A percentile compares a stretch with the other conserved stretches of the same genome.
Conservation (phyloP, 148 eudicot species). For the Camellia sinensis region DNA sequence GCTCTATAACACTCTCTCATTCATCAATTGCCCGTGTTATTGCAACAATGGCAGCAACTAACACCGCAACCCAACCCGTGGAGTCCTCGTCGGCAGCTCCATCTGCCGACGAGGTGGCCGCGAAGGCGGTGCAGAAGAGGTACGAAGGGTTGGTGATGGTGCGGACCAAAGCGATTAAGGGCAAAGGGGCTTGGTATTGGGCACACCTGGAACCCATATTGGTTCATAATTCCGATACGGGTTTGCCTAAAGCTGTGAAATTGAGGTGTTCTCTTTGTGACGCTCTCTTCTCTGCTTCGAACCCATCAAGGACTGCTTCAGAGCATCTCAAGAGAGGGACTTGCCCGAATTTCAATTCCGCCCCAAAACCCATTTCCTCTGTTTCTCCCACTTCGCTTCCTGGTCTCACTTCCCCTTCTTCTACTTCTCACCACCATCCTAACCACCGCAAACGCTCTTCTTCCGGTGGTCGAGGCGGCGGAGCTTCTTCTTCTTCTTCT, state of each 20-base stretch:
- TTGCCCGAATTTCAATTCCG: conserved; percentile 66
- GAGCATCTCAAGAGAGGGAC: conserved; percentile 91
- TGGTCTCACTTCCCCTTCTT: conserved; percentile 14
- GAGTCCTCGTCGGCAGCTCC: conserved; percentile 16
- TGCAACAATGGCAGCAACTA: conserved; percentile 14
- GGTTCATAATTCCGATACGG: conserved; percentile 56
- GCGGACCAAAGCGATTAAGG: conserved; percentile 78
- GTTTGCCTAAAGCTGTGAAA: conserved; percentile 74
- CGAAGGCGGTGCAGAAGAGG: conserved; percentile 63
- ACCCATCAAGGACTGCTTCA: conserved; percentile 90
- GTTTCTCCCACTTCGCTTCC: conserved; percentile 26
- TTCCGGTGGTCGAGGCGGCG: conserved; percentile 32
- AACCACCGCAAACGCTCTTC: conserved; percentile 59
- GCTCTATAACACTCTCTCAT: background rate
- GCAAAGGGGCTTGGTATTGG: conserved; percentile 99
- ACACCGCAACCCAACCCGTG: conserved; percentile 19
- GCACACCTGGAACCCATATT: conserved; percentile 76
- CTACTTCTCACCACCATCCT: conserved; percentile 16
- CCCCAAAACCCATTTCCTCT: conserved; percentile 42
- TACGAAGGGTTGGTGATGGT: conserved; percentile 75
- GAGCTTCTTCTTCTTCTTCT: conserved; percentile 7
- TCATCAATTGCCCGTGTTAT: background rate
- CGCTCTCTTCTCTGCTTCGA: conserved; percentile 79
- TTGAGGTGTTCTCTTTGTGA: conserved; percentile 72
- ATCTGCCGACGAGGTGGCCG: conserved; percentile 58